Evolutionary conservation across 2,329 filamentous ascomycete species (phyloP).

Genomic region (Epichloe festucae): DNA sequence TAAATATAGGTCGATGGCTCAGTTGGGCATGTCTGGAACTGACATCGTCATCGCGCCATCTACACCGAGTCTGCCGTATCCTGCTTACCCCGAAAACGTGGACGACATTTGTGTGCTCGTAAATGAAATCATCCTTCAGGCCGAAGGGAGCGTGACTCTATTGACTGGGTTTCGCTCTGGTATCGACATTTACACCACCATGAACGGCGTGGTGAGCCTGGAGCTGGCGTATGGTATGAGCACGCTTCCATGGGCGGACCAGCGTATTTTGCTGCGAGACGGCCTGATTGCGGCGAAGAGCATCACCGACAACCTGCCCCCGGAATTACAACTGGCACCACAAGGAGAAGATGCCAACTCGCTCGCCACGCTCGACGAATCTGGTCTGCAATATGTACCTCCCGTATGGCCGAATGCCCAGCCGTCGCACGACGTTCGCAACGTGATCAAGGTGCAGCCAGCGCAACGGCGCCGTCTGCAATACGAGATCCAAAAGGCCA

Average conservation of each 20-base stretch:
- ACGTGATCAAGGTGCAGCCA: conserved; percentile 34
- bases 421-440: conserved; percentile 37
- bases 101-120: conserved; percentile 72
- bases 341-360: conserved; percentile 22
- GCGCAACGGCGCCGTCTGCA: conserved; percentile 47
- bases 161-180: conserved; percentile 73
- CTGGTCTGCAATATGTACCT: conserved; percentile 38
- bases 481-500: conserved; percentile 84
- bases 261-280: conserved; percentile 58
- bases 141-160: conserved; percentile 52
- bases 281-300: conserved; percentile 59
- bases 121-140: conserved; percentile 57
- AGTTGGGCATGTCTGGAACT: conserved; percentile 58
- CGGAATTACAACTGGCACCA: conserved; percentile 48
- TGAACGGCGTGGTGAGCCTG: conserved; percentile 64
- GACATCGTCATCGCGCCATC: conserved; percentile 66
- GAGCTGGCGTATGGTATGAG: conserved; percentile 74
- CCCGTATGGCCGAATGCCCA: conserved; percentile 34
- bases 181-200: conserved; percentile 66
- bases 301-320: conserved; percentile 53
- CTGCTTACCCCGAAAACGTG: conserved; percentile 66
- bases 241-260: conserved; percentile 64
- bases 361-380: conserved; percentile 29
- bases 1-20: conserved; percentile 52
- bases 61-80: conserved; percentile 63